Percentiles rank a stretch among this genome's conserved stretches.
Conservation (phyloP, 176 grass and related monocot genomes). For the Puya raimondii region DNA sequence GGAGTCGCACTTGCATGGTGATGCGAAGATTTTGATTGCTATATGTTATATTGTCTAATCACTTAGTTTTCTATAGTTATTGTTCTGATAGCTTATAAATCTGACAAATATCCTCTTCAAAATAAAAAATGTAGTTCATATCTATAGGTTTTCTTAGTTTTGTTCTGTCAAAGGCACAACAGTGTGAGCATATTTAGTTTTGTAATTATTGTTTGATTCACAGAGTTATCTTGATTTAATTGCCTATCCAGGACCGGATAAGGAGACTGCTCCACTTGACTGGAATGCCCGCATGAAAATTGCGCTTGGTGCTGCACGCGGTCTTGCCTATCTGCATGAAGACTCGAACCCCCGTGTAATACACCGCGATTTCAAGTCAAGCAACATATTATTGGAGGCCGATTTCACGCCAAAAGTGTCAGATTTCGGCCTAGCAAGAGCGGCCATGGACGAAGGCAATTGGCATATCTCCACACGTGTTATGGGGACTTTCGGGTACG, state of each 20-base stretch:
- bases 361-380: slow-evolving; percentile 96
- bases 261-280: slow-evolving; percentile 56
- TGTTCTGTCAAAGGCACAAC: too few species aligned
- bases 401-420: slow-evolving; percentile 95
- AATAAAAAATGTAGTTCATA: too few species aligned
- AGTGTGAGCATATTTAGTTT: too few species aligned
- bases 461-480: slow-evolving; percentile 90
- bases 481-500: slow-evolving; percentile 95
- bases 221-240: not conserved
- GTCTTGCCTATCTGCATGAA: slow-evolving; percentile 92
- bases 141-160: too few species aligned
- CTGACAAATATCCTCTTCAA: too few species aligned
- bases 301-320: slow-evolving; percentile 78
- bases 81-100: too few species aligned
- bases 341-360: slow-evolving; percentile 95
- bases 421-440: slow-evolving; percentile 86
- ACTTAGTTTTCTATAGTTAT: not conserved
- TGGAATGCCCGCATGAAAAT: slow-evolving; percentile 94
- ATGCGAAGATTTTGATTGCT: not conserved
- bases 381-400: slow-evolving; percentile 90
- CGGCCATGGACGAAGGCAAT: slow-evolving; percentile 70
- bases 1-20: slow-evolving; percentile 96
- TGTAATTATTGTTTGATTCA: not conserved
- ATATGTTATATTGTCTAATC: too few species aligned
- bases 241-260: slow-evolving; percentile 42